A percentile compares a stretch with the other conserved stretches of the same genome.
Conservation (phyloP, 2,329 filamentous ascomycete genomes). For the Clarireedia monteithiana region DNA sequence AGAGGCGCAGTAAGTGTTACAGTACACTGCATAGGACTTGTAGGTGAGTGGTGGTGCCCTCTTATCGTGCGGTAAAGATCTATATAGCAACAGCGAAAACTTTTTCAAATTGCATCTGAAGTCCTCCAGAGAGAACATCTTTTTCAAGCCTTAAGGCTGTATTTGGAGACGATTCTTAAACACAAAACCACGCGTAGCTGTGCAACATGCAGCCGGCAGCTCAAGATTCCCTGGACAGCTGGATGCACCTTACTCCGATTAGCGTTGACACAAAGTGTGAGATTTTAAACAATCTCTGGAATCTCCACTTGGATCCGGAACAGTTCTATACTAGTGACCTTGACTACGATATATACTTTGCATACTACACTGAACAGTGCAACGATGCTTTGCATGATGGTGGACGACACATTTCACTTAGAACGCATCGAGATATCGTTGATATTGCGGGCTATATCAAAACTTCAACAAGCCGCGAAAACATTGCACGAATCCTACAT, state of each 20-base stretch:
- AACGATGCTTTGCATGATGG: slow-evolving; percentile 7
- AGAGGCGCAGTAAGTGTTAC: too few species aligned
- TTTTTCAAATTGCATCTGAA: too few species aligned
- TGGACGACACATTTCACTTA: slow-evolving; percentile 1
- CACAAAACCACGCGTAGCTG: too few species aligned
- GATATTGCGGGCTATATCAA: slow-evolving; percentile 2
- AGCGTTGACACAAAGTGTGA: slow-evolving; percentile 3
- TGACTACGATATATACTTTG: slow-evolving; percentile 7
- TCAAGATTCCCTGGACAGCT: too few species aligned
- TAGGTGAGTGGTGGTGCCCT: too few species aligned
- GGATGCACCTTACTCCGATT: background rate
- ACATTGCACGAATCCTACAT: background rate
- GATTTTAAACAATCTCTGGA: slow-evolving; percentile 7
- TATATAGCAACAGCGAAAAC: too few species aligned
- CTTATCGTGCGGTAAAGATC: too few species aligned
- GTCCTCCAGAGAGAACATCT: too few species aligned
- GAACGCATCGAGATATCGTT: slow-evolving; percentile 6
- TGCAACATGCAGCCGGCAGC: too few species aligned
- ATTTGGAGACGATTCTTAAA: too few species aligned
- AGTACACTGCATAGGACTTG: too few species aligned
- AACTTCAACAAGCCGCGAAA: background rate
- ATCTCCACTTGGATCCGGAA: background rate
- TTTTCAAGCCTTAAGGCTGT: too few species aligned
- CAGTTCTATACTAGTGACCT: background rate
- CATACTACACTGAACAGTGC: slow-evolving; percentile 12